Percentiles rank a stretch among this genome's conserved stretches.
Evolutionary conservation across 2,329 filamentous ascomycete species (phyloP).

Genomic region (Metarhizium sp.): DNA sequence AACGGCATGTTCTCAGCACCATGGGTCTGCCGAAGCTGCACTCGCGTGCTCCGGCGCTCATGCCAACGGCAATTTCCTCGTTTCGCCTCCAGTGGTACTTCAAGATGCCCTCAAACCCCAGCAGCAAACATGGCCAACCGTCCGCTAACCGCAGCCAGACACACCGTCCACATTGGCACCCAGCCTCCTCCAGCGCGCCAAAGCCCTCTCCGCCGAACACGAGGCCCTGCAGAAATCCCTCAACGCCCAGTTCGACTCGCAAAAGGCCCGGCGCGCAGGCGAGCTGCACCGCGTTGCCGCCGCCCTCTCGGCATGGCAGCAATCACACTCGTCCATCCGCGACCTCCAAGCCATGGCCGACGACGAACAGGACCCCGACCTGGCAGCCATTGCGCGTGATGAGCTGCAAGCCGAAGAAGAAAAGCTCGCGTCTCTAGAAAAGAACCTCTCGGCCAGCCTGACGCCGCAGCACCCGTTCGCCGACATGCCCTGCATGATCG

Average conservation of each 20-base stretch:
- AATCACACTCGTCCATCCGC: constrained; percentile 38
- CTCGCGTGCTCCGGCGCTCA: constrained; percentile 17
- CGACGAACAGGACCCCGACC: constrained; percentile 51
- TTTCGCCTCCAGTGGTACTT: constrained; percentile 22
- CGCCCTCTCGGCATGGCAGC: constrained; percentile 51
- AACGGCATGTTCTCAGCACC: constrained; percentile 21
- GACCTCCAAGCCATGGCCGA: constrained; percentile 44
- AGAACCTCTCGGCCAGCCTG: constrained; percentile 63
- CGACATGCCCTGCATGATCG: constrained; percentile 78
- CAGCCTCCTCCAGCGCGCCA: constrained; percentile 51
- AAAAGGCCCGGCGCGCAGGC: constrained; percentile 49
- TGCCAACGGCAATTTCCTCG: constrained; percentile 18
- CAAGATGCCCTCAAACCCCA: neutral
- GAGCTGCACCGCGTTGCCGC: constrained; percentile 49
- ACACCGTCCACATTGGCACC: constrained; percentile 31
- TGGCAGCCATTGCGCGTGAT: constrained; percentile 69
- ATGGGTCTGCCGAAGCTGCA: constrained; percentile 28
- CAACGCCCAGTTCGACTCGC: constrained; percentile 44
- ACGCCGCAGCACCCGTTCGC: constrained; percentile 87
- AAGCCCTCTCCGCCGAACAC: constrained; percentile 48
- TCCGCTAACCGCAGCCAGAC: neutral
- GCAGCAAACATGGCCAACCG: neutral
- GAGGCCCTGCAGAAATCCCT: constrained; percentile 41
- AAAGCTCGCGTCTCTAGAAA: constrained; percentile 53
- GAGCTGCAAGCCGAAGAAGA: constrained; percentile 62